A percentile compares a stretch with the other conserved stretches of the same genome.
phyloP scores from a whole-genome alignment of 352 stramenopile species.

The Pythium plurisporium region DNA sequence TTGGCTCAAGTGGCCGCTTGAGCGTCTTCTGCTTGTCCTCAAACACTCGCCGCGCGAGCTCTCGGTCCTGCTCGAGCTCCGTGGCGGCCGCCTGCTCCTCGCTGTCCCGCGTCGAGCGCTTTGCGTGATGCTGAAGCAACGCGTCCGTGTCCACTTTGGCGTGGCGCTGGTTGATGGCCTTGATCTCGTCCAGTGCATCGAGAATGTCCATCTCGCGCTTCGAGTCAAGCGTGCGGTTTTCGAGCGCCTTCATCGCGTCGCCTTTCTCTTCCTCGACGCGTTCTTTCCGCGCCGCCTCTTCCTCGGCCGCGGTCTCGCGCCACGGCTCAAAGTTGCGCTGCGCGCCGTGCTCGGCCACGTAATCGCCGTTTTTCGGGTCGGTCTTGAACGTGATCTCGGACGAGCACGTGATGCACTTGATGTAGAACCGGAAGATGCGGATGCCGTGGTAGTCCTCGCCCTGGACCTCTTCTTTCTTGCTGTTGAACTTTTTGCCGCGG shows the following conservation, averaged over 20 bases:
- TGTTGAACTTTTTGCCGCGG: constrained; percentile 99
- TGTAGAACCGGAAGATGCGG: constrained; percentile 97
- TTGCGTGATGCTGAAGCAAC: constrained; percentile 51
- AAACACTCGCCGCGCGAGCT: constrained; percentile 54
- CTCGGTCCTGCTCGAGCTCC: constrained; percentile 44
- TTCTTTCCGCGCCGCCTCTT: constrained; percentile 66
- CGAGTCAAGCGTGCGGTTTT: constrained; percentile 97
- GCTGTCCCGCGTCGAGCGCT: constrained; percentile 20
- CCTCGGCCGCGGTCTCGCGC: constrained; percentile 83
- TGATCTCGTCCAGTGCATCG: constrained; percentile 98
- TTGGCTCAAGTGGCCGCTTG: constrained; percentile 25
- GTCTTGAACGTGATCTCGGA: constrained; percentile 97
- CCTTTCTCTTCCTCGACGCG: constrained; percentile 92
- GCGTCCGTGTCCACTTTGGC: constrained; percentile 86
- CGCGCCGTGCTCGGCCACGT: constrained; percentile 95
- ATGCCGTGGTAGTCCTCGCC: constrained; percentile 96
- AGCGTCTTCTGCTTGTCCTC: constrained; percentile 31
- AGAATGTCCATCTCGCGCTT: constrained; percentile 99
- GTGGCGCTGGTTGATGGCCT: constrained; percentile 95
- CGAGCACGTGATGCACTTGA: constrained; percentile 95
- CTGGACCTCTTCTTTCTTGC: constrained; percentile 95
- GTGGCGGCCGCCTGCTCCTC: constrained; percentile 42
- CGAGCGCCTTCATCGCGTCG: constrained; percentile 97
- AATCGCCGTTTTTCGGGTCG: constrained; percentile 98
- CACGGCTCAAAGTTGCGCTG: constrained; percentile 97